phyloP scores from a whole-genome alignment of 768 basidiomycete species.

The Rhodotorula kratochvilovae region DNA sequence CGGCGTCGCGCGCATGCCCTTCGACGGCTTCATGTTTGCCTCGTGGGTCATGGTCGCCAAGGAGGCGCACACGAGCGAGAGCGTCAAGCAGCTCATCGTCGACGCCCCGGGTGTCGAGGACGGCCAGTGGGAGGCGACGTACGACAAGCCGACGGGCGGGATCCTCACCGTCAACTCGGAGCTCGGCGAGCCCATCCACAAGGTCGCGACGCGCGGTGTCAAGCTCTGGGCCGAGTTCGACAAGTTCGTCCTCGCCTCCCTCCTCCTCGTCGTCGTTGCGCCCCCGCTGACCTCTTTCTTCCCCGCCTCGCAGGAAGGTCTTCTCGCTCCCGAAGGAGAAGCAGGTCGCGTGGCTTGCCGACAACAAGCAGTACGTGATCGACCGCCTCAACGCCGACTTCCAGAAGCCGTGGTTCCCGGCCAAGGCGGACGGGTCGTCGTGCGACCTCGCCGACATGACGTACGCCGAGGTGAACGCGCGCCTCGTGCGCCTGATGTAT shows the following conservation, averaged over 20 bases:
- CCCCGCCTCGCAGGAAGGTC: constrained; percentile 54
- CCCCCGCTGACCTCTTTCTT: not conserved
- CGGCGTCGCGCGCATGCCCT: constrained; percentile 90
- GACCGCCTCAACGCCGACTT: constrained; percentile 90
- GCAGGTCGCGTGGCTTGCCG: constrained; percentile 76
- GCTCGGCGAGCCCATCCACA: constrained; percentile 92
- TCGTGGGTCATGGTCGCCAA: constrained; percentile 98
- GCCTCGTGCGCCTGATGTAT: constrained; percentile 92
- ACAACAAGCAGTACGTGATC: constrained; percentile 84
- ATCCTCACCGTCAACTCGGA: constrained; percentile 95
- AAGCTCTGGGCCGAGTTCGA: constrained; percentile 99
- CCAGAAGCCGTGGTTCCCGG: constrained; percentile 81
- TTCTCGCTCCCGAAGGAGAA: constrained; percentile 96
- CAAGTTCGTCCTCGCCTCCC: constrained; percentile 49
- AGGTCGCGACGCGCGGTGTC: constrained; percentile 93
- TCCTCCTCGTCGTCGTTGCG: not conserved
- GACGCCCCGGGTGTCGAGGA: constrained; percentile 89
- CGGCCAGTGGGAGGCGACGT: constrained; percentile 87
- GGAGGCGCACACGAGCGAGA: constrained; percentile 89
- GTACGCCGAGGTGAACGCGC: constrained; percentile 87
- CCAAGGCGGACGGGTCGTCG: constrained; percentile 85
- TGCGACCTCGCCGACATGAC: constrained; percentile 93
- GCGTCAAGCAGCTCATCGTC: constrained; percentile 95
- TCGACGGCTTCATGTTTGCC: constrained; percentile 94
- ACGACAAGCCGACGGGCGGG: constrained; percentile 87